Percentiles rank a stretch among this genome's conserved stretches.
phyloP scores from a whole-genome alignment of 176 grass and related monocot species.

The Cocos nucifera region DNA sequence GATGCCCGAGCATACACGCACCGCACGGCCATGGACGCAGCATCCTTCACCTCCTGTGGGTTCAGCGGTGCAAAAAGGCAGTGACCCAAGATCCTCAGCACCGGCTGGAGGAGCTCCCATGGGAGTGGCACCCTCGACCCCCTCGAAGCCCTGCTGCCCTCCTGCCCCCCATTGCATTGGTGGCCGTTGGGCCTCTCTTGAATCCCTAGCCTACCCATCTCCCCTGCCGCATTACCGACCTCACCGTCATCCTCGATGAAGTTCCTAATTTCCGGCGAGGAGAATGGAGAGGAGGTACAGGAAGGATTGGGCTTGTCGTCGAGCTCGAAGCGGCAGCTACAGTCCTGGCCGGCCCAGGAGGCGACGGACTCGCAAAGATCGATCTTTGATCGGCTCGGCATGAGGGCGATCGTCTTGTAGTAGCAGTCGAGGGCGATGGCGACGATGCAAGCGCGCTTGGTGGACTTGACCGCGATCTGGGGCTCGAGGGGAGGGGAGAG shows the following conservation, averaged over 20 bases:
- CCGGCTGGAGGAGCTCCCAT: constrained; percentile 88
- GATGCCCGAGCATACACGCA: constrained; percentile 78
- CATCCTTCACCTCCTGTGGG: constrained; percentile 57
- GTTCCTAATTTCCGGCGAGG: constrained; percentile 39
- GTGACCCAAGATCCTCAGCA: constrained; percentile 87
- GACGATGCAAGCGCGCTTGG: constrained; percentile 74
- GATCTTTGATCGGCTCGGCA: constrained; percentile 79
- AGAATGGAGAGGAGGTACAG: constrained; percentile 25
- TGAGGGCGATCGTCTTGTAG: constrained; percentile 70
- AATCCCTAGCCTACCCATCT: constrained; percentile 20
- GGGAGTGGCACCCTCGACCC: constrained; percentile 73
- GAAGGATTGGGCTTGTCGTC: constrained; percentile 31
- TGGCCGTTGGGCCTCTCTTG: constrained; percentile 3
- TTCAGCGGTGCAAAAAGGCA: constrained; percentile 81
- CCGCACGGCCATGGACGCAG: constrained; percentile 54
- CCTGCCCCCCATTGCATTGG: constrained; percentile 29
- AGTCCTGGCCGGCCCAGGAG: constrained; percentile 77
- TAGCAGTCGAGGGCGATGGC: constrained; percentile 68
- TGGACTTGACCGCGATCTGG: constrained; percentile 79
- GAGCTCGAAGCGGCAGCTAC: constrained; percentile 75
- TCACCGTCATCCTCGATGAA: constrained; percentile 30
- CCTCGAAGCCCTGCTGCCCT: constrained; percentile 8
- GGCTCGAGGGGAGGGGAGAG: constrained; percentile 85
- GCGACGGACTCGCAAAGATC: constrained; percentile 66
- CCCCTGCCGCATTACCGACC: constrained; percentile 1